phyloP scores from a whole-genome alignment of 345 rosid genomes.

The Lumnitzera racemosa region DNA sequence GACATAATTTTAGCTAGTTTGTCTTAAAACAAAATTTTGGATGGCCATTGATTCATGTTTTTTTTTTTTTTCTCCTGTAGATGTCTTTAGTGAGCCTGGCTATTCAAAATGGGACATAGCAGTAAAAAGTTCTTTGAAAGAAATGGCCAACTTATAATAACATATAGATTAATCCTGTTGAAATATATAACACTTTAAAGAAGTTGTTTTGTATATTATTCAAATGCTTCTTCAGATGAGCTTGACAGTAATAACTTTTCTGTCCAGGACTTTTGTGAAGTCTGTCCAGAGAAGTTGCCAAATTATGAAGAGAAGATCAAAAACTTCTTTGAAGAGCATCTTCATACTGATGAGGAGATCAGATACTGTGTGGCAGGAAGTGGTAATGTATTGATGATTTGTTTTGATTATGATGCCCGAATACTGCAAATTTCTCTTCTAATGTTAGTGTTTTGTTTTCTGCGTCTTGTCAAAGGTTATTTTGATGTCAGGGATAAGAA shows the following conservation, averaged over 20 bases:
- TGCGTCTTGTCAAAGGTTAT: constrained; percentile 43
- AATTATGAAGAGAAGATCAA: constrained; percentile 86
- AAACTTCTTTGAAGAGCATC: constrained; percentile 83
- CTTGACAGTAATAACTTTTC: not conserved
- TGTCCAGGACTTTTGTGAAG: constrained; percentile 59
- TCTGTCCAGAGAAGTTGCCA: constrained; percentile 82
- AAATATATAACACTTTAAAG: too few species aligned
- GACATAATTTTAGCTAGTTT: too few species aligned
- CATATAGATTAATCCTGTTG: too few species aligned
- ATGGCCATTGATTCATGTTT: too few species aligned
- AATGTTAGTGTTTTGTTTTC: constrained; percentile 2
- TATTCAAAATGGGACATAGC: too few species aligned
- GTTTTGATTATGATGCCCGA: not conserved
- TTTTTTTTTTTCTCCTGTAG: too few species aligned
- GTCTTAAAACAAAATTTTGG: too few species aligned
- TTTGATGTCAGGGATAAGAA: constrained; percentile 72
- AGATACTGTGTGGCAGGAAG: constrained; percentile 88
- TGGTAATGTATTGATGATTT: constrained; percentile 32
- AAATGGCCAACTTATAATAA: too few species aligned
- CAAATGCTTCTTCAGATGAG: not conserved
- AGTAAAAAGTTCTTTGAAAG: too few species aligned
- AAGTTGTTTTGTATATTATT: not conserved
- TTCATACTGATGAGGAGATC: constrained; percentile 98
- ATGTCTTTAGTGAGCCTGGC: too few species aligned
- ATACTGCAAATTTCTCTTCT: not conserved